These are phyloP conservation scores for Penstemon davidsonii DNA, from an alignment of 257 asterid species.

Conservation along the genomic window DNA sequence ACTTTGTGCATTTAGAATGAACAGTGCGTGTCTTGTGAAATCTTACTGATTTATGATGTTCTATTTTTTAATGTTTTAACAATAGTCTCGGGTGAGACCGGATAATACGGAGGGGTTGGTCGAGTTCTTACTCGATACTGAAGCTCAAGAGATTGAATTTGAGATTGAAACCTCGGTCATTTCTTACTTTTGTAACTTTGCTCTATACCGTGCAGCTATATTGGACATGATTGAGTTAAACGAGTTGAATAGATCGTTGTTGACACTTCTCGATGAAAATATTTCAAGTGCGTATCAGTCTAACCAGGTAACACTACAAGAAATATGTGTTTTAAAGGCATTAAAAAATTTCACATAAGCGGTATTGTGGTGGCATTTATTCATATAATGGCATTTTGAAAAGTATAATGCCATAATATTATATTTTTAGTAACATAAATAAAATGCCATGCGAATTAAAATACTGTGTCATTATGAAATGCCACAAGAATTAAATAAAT, in stretches of 20 bases:
- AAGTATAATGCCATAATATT: no score
- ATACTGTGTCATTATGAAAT: no score
- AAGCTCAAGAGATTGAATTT: conserved; percentile 85
- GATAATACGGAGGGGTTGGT: conserved; percentile 56
- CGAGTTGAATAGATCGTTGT: conserved; percentile 75
- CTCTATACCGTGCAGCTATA: conserved; percentile 47
- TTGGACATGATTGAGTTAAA: conserved; percentile 79
- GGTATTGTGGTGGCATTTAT: no score
- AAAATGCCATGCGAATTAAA: no score
- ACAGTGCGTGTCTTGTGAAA: not conserved
- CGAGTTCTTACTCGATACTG: conserved; percentile 90
- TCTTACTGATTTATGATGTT: conserved; percentile 11
- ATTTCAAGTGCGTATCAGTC: conserved; percentile 67
- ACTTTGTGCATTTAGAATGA: not conserved
- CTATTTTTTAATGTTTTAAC: not conserved
- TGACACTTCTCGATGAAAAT: conserved; percentile 85
- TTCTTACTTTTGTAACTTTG: conserved; percentile 20
- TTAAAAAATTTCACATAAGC: no score
- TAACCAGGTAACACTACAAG: conserved; percentile 56
- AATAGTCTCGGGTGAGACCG: conserved; percentile 75
- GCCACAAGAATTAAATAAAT: no score
- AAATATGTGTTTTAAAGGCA: no score
- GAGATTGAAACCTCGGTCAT: conserved; percentile 87
- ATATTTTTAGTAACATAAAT: no score
- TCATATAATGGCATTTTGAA: no score